These are phyloP conservation scores for Pleurotus platypus DNA, from an alignment of 768 basidiomycete genomes.

Conservation along the genomic window DNA sequence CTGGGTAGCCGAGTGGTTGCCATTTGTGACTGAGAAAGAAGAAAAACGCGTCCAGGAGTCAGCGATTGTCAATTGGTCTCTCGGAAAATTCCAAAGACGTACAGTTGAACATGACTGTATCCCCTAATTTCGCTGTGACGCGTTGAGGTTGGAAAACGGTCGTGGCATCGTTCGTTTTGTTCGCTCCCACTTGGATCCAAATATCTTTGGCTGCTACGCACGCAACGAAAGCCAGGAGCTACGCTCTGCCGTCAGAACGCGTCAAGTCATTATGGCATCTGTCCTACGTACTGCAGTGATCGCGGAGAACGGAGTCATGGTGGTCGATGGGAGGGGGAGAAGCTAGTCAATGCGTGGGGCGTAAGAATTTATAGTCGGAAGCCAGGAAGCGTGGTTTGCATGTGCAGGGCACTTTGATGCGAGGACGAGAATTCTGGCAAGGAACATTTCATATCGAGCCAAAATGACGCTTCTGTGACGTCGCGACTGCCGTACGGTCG, in stretches of 20 bases:
- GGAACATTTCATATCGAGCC: not conserved
- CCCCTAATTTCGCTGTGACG: slow-evolving; percentile 41
- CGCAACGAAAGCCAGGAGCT: slow-evolving; percentile 15
- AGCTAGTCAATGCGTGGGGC: not conserved
- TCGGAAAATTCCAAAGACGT: slow-evolving; percentile 11
- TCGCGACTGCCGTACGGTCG: too few species aligned
- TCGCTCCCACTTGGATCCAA: slow-evolving; percentile 42
- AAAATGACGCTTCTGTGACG: slow-evolving; percentile 3
- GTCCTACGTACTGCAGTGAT: not conserved
- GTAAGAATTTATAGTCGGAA: slow-evolving; percentile 5
- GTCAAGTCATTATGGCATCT: not conserved
- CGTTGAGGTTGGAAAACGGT: slow-evolving; percentile 43
- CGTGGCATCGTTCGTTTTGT: slow-evolving; percentile 38
- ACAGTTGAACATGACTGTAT: slow-evolving; percentile 59
- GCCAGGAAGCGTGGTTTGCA: not conserved
- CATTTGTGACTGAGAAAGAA: slow-evolving; percentile 38
- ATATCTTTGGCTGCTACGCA: slow-evolving; percentile 33
- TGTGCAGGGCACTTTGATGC: not conserved
- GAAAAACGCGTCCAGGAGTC: not conserved
- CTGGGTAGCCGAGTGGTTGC: slow-evolving; percentile 53
- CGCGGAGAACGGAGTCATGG: not conserved
- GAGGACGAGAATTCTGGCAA: not conserved
- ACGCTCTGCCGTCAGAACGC: not conserved
- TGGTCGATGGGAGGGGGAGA: not conserved
- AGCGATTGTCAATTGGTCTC: not conserved